Percentiles rank a stretch among this genome's conserved stretches.
These are phyloP conservation scores for Leccinum boreale DNA, from an alignment of 768 basidiomycete species.

Conservation along the genomic window DNA sequence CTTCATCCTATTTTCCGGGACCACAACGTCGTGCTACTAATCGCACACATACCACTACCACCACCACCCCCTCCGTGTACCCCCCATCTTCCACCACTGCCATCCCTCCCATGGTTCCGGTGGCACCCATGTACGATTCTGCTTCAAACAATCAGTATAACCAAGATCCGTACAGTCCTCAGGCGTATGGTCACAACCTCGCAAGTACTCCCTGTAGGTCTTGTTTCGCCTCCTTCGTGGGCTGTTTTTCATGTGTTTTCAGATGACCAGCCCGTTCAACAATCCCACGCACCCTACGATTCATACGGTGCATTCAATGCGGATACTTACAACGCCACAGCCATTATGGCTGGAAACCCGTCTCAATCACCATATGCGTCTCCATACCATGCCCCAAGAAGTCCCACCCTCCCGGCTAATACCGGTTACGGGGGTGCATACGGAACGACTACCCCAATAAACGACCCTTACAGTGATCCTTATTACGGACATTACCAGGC, in stretches of 20 bases:
- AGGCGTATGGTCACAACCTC: constrained; percentile 50
- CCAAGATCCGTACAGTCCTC: constrained; percentile 28
- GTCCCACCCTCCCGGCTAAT: constrained; percentile 33
- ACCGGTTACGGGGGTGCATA: constrained; percentile 61
- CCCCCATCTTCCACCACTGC: constrained; percentile 30
- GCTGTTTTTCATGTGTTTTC: constrained; percentile 2
- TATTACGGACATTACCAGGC: constrained; percentile 27
- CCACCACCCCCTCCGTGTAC: constrained; percentile 37
- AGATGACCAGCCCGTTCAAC: constrained; percentile 57
- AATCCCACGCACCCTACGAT: constrained; percentile 52
- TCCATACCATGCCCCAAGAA: constrained; percentile 11
- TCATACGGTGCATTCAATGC: constrained; percentile 42
- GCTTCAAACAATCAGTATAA: constrained; percentile 20
- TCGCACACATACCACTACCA: constrained; percentile 39
- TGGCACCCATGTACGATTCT: constrained; percentile 18
- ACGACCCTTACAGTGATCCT: constrained; percentile 26
- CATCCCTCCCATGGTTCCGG: constrained; percentile 8
- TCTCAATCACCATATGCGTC: constrained; percentile 16
- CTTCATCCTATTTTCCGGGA: constrained; percentile 43
- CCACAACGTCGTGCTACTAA: constrained; percentile 40
- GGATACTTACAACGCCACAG: constrained; percentile 39
- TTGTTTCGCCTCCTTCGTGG: background rate
- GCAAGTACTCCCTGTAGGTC: constrained; percentile 55
- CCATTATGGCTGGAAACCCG: constrained; percentile 11
- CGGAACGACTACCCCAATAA: constrained; percentile 41